Percentiles rank a stretch among this genome's conserved stretches.
phyloP scores from a whole-genome alignment of 192 early-diverging fungal species.

The Linnemannia zychae region DNA sequence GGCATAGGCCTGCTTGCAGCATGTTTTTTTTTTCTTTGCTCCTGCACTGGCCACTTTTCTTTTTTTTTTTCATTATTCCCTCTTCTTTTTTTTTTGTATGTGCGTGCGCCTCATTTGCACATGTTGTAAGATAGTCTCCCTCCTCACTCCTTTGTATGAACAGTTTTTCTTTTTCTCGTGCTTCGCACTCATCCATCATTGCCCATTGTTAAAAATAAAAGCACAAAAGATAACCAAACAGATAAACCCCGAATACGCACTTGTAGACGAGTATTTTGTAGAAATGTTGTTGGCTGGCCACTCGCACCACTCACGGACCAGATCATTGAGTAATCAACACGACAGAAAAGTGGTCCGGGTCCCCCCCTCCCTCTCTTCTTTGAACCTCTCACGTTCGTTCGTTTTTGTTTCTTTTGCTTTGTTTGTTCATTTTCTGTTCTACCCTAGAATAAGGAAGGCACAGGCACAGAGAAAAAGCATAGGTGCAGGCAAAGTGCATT shows the following conservation, averaged over 20 bases:
- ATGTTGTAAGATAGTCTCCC: constrained; percentile 5
- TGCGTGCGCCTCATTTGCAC: constrained; percentile 1
- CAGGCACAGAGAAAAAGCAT: too few species aligned
- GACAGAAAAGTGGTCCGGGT: neutral
- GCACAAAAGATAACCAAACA: neutral
- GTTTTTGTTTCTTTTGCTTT: neutral
- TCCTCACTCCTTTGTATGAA: neutral
- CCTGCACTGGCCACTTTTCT: neutral
- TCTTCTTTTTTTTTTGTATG: neutral
- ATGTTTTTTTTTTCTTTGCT: neutral
- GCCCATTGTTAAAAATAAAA: constrained; percentile 1
- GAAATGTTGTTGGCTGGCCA: too few species aligned
- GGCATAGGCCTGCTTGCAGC: neutral
- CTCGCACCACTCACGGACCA: constrained; percentile 6
- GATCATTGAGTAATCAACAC: neutral
- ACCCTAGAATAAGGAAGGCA: neutral
- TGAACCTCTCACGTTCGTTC: neutral
- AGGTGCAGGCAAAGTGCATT: neutral
- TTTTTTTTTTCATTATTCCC: neutral
- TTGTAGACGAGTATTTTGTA: neutral
- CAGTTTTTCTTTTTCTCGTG: neutral
- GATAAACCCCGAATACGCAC: constrained; percentile 8
- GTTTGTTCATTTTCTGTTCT: neutral
- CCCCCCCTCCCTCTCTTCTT: neutral
- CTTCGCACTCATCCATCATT: neutral